Conservation (phyloP, 1,284 basidiomycete species). For the Pascua sp. region DNA sequence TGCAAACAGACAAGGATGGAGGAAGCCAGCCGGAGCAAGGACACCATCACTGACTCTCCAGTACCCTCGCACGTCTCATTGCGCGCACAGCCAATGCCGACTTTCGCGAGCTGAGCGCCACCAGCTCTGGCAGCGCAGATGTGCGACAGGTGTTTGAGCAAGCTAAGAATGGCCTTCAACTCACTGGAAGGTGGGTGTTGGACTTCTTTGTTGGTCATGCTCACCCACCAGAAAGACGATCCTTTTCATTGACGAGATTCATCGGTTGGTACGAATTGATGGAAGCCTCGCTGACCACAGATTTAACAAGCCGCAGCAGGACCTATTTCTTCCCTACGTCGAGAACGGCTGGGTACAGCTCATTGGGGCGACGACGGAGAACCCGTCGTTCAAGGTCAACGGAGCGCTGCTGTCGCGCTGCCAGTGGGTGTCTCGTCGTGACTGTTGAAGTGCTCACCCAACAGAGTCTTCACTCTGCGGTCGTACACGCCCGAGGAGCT, state of each 20-base stretch:
- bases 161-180: slow-evolving; percentile 64
- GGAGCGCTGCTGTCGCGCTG: slow-evolving; percentile 75
- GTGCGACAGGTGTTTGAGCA: slow-evolving; percentile 77
- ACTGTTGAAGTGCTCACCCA: neutral
- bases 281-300: slow-evolving; percentile 11
- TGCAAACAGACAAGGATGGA: neutral
- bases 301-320: slow-evolving; percentile 77
- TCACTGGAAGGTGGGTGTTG: slow-evolving; percentile 66
- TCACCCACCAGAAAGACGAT: slow-evolving; percentile 34
- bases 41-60: slow-evolving; percentile 2
- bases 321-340: slow-evolving; percentile 74
- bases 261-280: slow-evolving; percentile 54
- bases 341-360: slow-evolving; percentile 76
- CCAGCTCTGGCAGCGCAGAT: slow-evolving; percentile 69
- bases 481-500: slow-evolving; percentile 40
- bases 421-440: slow-evolving; percentile 58
- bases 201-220: no score
- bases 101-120: slow-evolving; percentile 74
- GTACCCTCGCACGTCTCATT: slow-evolving; percentile 43
- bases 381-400: slow-evolving; percentile 81
- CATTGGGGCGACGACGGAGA: slow-evolving; percentile 87
- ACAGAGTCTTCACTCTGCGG: slow-evolving; percentile 43
- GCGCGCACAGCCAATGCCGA: slow-evolving; percentile 53
- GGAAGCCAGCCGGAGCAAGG: neutral
- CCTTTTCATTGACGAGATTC: slow-evolving; percentile 68